Percentiles rank a stretch among this genome's conserved stretches.
phyloP scores from a whole-genome alignment of 345 rosid genomes.

The Hibiscus mutabilis region DNA sequence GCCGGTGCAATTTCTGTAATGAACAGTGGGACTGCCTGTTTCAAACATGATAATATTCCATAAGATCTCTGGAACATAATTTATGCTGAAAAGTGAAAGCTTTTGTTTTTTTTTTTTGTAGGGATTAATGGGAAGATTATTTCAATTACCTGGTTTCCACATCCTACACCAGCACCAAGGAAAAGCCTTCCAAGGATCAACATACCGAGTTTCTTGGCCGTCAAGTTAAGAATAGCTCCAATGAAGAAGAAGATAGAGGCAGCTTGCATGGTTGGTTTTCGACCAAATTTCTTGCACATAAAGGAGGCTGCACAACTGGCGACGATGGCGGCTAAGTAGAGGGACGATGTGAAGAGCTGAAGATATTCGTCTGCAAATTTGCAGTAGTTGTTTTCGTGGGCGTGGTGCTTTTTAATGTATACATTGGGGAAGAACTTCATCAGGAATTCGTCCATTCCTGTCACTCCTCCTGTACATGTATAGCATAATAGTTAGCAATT shows the following conservation, averaged over 20 bases:
- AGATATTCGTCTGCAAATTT: slow-evolving; percentile 50
- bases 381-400: slow-evolving; percentile 65
- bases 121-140: not conserved
- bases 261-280: slow-evolving; percentile 40
- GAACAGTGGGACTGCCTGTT: slow-evolving; percentile 49
- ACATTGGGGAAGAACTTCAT: slow-evolving; percentile 55
- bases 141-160: slow-evolving; percentile 57
- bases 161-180: slow-evolving; percentile 64
- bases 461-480: slow-evolving; percentile 69
- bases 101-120: not conserved
- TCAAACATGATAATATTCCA: not conserved
- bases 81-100: not conserved
- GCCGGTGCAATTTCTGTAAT: slow-evolving; percentile 78
- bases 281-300: slow-evolving; percentile 34
- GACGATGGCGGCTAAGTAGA: slow-evolving; percentile 50
- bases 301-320: slow-evolving; percentile 44
- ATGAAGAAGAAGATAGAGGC: slow-evolving; percentile 58
- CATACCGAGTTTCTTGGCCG: slow-evolving; percentile 39
- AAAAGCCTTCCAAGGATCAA: slow-evolving; percentile 50
- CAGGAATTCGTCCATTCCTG: slow-evolving; percentile 71
- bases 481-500: not conserved
- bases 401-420: slow-evolving; percentile 50
- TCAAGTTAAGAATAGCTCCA: slow-evolving; percentile 48
- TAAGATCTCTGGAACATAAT: not conserved
- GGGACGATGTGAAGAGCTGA: slow-evolving; percentile 75